Evolutionary conservation across 2,329 filamentous ascomycete genomes (phyloP).

Genomic region (Chrysosporium queenslandicum): DNA sequence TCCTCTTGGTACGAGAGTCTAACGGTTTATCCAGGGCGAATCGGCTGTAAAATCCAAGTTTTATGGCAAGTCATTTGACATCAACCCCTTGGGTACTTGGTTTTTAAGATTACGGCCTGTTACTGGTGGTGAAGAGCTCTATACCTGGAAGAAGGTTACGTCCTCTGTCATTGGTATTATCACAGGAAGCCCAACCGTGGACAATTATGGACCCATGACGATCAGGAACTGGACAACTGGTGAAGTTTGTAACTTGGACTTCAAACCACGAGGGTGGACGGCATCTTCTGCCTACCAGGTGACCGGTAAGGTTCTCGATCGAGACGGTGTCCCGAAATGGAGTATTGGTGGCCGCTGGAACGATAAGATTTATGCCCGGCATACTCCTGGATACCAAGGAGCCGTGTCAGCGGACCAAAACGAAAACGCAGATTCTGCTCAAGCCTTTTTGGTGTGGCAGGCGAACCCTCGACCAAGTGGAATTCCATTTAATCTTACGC

Average conservation of each 20-base stretch:
- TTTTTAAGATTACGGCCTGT: conserved; percentile 76
- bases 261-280: conserved; percentile 94
- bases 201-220: conserved; percentile 96
- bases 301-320: conserved; percentile 72
- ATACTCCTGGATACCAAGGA: conserved; percentile 83
- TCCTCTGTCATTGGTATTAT: conserved; percentile 98
- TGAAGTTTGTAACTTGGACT: conserved; percentile 79
- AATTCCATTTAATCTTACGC: conserved; percentile 94
- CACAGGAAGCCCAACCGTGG: conserved; percentile 89
- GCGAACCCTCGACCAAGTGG: conserved; percentile 67
- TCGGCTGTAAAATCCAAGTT: conserved; percentile 94
- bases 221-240: conserved; percentile 96
- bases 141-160: conserved; percentile 98
- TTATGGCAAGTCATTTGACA: conserved; percentile 93
- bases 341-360: conserved; percentile 94
- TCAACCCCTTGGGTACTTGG: conserved; percentile 94
- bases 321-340: conserved; percentile 69
- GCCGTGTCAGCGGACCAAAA: conserved; percentile 47
- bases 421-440: conserved; percentile 49
- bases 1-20: background rate
- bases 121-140: conserved; percentile 69
- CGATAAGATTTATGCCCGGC: conserved; percentile 86
- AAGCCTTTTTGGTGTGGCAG: conserved; percentile 89
- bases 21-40: conserved; percentile 54
- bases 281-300: conserved; percentile 84